Evolutionary conservation across 495 filamentous ascomycete species (phyloP).

Genomic region (Pyrenopolyporus hunteri): DNA sequence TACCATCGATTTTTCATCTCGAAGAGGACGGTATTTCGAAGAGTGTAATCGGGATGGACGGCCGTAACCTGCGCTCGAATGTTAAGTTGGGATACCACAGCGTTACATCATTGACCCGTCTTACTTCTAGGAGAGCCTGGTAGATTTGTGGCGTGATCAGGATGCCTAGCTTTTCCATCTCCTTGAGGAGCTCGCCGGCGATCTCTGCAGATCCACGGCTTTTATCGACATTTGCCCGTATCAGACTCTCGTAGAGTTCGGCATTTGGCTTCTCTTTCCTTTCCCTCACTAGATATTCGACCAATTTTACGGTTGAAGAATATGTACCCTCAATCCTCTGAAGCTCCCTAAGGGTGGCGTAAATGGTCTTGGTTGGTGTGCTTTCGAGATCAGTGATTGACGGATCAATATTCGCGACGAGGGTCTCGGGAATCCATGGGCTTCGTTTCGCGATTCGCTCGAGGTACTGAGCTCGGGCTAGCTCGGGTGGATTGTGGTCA

Average conservation of each 20-base stretch:
- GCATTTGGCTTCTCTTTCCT: constrained; percentile 67
- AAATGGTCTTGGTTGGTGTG: constrained; percentile 48
- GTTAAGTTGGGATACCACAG: not conserved
- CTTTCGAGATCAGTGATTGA: constrained; percentile 28
- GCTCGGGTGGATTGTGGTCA: constrained; percentile 1
- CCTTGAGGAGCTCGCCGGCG: constrained; percentile 65
- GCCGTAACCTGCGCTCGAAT: constrained; percentile 65
- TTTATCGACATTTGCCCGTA: constrained; percentile 70
- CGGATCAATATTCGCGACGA: constrained; percentile 18
- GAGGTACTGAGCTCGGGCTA: constrained; percentile 32
- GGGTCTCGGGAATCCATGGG: constrained; percentile 36
- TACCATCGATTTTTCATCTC: constrained; percentile 76
- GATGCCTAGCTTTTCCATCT: constrained; percentile 70
- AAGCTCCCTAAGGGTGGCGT: constrained; percentile 52
- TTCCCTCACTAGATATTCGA: constrained; percentile 64
- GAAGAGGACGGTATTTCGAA: constrained; percentile 71
- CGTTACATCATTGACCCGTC: constrained; percentile 11
- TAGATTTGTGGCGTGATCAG: constrained; percentile 67
- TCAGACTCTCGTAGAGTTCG: constrained; percentile 73
- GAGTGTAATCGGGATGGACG: constrained; percentile 83
- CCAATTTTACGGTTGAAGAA: constrained; percentile 47
- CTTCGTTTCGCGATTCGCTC: constrained; percentile 33
- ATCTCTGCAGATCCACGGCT: constrained; percentile 66
- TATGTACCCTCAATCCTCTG: constrained; percentile 38
- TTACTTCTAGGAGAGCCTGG: constrained; percentile 73